Evolutionary conservation across 371 early-diverging fungal species (phyloP).

Genomic region (Saksenaea vasiformis): DNA sequence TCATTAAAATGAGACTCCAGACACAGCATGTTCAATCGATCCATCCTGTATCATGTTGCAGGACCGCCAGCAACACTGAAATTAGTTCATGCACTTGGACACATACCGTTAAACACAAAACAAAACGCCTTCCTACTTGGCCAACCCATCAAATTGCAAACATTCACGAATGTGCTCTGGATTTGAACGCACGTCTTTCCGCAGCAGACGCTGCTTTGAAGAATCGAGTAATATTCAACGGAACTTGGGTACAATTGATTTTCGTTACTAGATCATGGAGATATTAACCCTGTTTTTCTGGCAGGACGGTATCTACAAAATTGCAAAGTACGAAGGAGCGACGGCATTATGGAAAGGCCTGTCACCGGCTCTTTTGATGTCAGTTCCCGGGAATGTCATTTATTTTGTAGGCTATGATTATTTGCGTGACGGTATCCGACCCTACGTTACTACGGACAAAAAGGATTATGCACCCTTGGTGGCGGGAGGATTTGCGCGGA

Average conservation of each 20-base stretch:
- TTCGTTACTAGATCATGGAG: not conserved
- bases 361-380: conserved; percentile 84
- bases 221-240: conserved; percentile 14
- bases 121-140: conserved; percentile 9
- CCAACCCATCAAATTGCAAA: conserved; percentile 18
- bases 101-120: conserved; percentile 13
- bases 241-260: conserved; percentile 28
- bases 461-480: conserved; percentile 65
- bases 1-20: conserved; percentile 91
- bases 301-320: conserved; percentile 79
- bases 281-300: not conserved
- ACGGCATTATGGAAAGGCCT: conserved; percentile 86
- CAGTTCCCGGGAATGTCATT: conserved; percentile 89
- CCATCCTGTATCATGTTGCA: not conserved
- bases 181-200: not conserved
- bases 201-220: conserved; percentile 8
- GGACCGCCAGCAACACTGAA: conserved; percentile 8
- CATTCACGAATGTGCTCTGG: conserved; percentile 31
- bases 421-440: conserved; percentile 55
- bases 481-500: conserved; percentile 82
- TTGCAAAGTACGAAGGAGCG: conserved; percentile 79
- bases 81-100: conserved; percentile 4
- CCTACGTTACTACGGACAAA: conserved; percentile 5
- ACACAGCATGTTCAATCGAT: conserved; percentile 45
- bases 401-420: conserved; percentile 95